Conservation (phyloP, 345 rosid genomes). For the Hypericum androsaemum region DNA sequence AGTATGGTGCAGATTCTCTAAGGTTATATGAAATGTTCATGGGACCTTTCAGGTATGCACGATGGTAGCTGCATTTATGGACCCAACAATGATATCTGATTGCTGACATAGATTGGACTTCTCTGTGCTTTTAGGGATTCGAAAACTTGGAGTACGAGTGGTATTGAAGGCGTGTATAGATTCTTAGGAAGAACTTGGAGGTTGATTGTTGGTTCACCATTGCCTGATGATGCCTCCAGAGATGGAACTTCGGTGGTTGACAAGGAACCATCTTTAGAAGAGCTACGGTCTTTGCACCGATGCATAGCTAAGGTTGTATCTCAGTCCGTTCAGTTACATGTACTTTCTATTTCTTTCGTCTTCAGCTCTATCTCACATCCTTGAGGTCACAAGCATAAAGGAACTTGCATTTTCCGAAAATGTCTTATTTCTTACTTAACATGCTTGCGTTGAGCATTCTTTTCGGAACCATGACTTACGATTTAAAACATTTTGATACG, state of each 20-base stretch:
- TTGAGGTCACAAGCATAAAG: too few relatives aligned
- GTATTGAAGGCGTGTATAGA: slow-evolving; percentile 90
- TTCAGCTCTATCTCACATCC: too few relatives aligned
- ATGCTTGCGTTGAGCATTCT: too few relatives aligned
- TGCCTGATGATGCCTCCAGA: slow-evolving; percentile 42
- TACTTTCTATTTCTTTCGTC: background rate
- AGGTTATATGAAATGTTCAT: slow-evolving; percentile 95
- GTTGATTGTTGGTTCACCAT: slow-evolving; percentile 61
- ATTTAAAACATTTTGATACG: too few relatives aligned
- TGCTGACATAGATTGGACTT: slow-evolving; percentile 6
- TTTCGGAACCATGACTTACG: too few relatives aligned
- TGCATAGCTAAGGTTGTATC: slow-evolving; percentile 78
- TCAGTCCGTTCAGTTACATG: background rate
- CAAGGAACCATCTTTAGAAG: slow-evolving; percentile 60
- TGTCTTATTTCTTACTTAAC: too few relatives aligned
- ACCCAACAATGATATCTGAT: slow-evolving; percentile 2
- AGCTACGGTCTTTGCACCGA: slow-evolving; percentile 60
- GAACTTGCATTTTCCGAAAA: too few relatives aligned
- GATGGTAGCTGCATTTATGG: background rate
- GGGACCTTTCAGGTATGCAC: slow-evolving; percentile 91
- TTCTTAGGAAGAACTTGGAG: slow-evolving; percentile 90
- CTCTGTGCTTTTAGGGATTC: slow-evolving; percentile 53
- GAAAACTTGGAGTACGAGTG: slow-evolving; percentile 91
- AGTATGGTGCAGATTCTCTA: slow-evolving; percentile 93
- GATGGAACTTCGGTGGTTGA: slow-evolving; percentile 52